phyloP scores from a whole-genome alignment of 2,329 filamentous ascomycete genomes.

The Fusarium verrucosum region DNA sequence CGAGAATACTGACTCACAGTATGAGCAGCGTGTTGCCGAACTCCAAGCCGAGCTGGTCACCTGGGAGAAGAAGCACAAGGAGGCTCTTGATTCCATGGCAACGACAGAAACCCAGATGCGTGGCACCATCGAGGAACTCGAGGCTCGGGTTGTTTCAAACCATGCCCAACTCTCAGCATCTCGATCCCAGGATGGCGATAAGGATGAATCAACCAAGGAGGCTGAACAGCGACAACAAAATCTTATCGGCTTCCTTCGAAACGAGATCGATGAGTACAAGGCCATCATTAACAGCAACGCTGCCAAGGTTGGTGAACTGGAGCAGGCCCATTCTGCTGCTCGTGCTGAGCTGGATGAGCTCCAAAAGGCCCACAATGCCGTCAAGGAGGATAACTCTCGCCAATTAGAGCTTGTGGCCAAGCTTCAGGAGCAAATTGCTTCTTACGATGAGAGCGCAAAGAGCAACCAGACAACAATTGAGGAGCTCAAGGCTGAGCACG shows the following conservation, averaged over 20 bases:
- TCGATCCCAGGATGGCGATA: conserved; percentile 51
- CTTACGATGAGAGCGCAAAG: conserved; percentile 68
- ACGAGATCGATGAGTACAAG: conserved; percentile 84
- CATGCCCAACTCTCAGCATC: conserved; percentile 60
- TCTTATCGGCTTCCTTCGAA: conserved; percentile 69
- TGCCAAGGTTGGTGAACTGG: conserved; percentile 75
- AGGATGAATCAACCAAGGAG: conserved; percentile 56
- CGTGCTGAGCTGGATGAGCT: conserved; percentile 74
- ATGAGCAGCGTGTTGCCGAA: conserved; percentile 68
- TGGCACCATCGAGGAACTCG: conserved; percentile 76
- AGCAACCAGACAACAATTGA: conserved; percentile 62
- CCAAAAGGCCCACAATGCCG: conserved; percentile 66
- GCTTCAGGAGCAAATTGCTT: conserved; percentile 67
- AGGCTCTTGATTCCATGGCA: conserved; percentile 75
- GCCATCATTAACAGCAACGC: conserved; percentile 74
- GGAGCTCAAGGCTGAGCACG: conserved; percentile 60
- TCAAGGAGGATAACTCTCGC: conserved; percentile 54
- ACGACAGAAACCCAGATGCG: conserved; percentile 77
- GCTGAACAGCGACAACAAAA: conserved; percentile 65
- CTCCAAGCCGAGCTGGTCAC: conserved; percentile 76
- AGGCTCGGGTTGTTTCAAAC: conserved; percentile 65
- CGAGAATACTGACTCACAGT: conserved; percentile 50
- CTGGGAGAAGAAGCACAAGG: conserved; percentile 81
- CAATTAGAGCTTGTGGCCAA: conserved; percentile 60
- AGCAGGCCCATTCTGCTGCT: conserved; percentile 73